Conservation (phyloP, 208 protist species). For the Crithidia thermophila region DNA sequence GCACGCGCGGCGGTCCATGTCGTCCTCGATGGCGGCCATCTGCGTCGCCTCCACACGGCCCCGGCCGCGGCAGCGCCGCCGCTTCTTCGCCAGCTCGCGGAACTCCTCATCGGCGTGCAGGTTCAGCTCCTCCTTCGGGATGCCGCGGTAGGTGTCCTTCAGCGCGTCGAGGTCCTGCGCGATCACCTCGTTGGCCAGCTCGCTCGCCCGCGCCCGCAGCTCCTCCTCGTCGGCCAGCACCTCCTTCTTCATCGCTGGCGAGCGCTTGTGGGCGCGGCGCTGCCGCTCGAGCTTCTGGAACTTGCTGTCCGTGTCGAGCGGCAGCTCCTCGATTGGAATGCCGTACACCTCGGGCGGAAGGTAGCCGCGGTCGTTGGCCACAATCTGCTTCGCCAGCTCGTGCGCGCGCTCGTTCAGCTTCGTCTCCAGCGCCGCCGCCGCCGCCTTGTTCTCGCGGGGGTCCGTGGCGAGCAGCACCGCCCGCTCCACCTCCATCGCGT, state of each 20-base stretch:
- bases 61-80: constrained; percentile 33
- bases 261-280: constrained; percentile 54
- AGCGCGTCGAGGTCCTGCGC: constrained; percentile 59
- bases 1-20: constrained; percentile 71
- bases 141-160: constrained; percentile 56
- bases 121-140: constrained; percentile 73
- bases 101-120: constrained; percentile 73
- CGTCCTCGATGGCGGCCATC: constrained; percentile 67
- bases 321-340: constrained; percentile 69
- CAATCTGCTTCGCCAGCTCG: constrained; percentile 46
- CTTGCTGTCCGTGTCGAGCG: constrained; percentile 62
- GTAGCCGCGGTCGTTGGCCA: constrained; percentile 42
- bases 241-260: constrained; percentile 37
- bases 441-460: not conserved
- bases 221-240: constrained; percentile 54
- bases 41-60: constrained; percentile 48
- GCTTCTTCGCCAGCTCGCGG: constrained; percentile 49
- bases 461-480: constrained; percentile 59
- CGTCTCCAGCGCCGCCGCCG: constrained; percentile 43
- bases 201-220: constrained; percentile 39
- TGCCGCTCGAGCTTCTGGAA: constrained; percentile 65
- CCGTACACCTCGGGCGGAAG: constrained; percentile 57
- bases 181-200: constrained; percentile 70
- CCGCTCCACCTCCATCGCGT: constrained; percentile 58
- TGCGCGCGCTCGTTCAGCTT: constrained; percentile 56